These are phyloP conservation scores for Moniliella sp. DNA, from an alignment of 1,284 basidiomycete genomes.

Conservation along the genomic window DNA sequence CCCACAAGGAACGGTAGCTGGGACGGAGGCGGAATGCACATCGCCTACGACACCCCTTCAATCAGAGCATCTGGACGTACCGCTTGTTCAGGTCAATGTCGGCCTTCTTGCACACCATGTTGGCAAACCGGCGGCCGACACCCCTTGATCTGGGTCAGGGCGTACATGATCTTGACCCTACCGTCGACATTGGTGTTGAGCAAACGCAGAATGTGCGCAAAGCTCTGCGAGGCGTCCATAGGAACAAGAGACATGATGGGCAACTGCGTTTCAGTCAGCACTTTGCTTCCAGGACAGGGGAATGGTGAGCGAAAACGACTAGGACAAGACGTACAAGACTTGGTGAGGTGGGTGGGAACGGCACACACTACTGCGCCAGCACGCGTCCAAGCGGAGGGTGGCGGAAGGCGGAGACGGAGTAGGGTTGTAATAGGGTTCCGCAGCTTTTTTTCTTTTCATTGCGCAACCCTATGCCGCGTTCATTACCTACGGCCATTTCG, in stretches of 20 bases:
- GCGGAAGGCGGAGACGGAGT: no score
- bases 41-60: not conserved
- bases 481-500: no score
- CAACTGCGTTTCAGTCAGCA: no score
- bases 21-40: not conserved
- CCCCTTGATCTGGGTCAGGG: slow-evolving; percentile 68
- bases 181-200: slow-evolving; percentile 99
- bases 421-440: no score
- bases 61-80: slow-evolving; percentile 40
- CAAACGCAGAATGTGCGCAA: slow-evolving; percentile 44
- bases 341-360: no score
- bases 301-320: no score
- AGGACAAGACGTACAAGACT: no score
- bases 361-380: no score
- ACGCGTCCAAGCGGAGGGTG: no score
- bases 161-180: slow-evolving; percentile 61
- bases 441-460: no score
- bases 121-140: slow-evolving; percentile 94
- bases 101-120: slow-evolving; percentile 99
- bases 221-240: slow-evolving; percentile 33
- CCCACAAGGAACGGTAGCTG: not conserved
- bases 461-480: no score
- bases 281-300: no score
- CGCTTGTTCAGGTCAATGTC: slow-evolving; percentile 97
- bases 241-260: slow-evolving; percentile 3